Conservation (phyloP, 2,329 filamentous ascomycete genomes). For the Aspergillus pseudonomiae region DNA sequence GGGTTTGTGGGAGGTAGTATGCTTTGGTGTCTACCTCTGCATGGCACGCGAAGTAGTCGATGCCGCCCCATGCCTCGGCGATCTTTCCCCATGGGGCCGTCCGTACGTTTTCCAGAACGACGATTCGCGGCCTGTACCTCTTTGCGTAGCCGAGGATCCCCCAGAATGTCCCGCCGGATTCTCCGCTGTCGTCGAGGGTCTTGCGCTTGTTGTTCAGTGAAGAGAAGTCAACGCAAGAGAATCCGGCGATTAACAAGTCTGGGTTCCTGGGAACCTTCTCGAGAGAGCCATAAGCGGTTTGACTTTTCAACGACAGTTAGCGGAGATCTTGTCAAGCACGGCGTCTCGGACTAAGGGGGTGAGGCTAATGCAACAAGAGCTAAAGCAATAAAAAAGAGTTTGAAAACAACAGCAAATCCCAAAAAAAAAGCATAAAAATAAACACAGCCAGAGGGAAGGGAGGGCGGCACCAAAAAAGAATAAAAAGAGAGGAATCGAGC, state of each 20-base stretch:
- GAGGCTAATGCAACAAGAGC: not conserved
- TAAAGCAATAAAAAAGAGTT: not conserved
- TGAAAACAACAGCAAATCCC: slow-evolving; percentile 4
- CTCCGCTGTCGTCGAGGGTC: slow-evolving; percentile 57
- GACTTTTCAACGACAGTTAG: slow-evolving; percentile 43
- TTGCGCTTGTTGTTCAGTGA: slow-evolving; percentile 62
- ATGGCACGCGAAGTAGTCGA: slow-evolving; percentile 60
- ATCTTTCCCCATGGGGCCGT: slow-evolving; percentile 62
- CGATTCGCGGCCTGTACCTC: slow-evolving; percentile 60
- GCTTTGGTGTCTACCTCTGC: slow-evolving; percentile 67
- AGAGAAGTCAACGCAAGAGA: slow-evolving; percentile 77
- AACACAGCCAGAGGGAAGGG: not conserved
- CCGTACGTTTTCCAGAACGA: slow-evolving; percentile 73
- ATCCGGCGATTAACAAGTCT: slow-evolving; percentile 72
- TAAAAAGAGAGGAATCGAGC: not conserved
- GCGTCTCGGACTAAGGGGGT: not conserved
- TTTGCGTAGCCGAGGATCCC: slow-evolving; percentile 62
- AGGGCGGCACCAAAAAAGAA: not conserved
- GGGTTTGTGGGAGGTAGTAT: slow-evolving; percentile 74
- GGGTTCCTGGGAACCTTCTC: slow-evolving; percentile 58
- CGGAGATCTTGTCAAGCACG: slow-evolving; percentile 2
- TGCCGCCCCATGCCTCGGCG: slow-evolving; percentile 46
- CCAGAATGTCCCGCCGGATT: slow-evolving; percentile 68
- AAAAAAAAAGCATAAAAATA: not conserved
- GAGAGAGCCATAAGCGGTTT: slow-evolving; percentile 67